Evolutionary conservation across 1,284 basidiomycete species (phyloP).

Genomic region (Phenoliferia sp.): DNA sequence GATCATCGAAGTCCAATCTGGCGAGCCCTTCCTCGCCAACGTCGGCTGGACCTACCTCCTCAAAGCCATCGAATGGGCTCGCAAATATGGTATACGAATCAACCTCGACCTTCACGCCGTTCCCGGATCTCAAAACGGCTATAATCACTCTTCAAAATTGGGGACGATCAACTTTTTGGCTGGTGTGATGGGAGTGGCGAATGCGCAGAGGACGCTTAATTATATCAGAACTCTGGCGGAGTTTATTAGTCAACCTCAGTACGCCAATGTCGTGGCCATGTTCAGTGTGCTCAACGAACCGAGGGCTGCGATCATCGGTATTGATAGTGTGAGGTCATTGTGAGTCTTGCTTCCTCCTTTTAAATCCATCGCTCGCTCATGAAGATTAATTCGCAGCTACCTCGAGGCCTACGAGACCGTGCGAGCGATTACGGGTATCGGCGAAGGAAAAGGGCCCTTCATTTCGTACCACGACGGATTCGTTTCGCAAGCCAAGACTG

Average conservation of each 20-base stretch:
- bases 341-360: constrained; percentile 14
- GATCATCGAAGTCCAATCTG: constrained; percentile 70
- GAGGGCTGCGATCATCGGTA: constrained; percentile 53
- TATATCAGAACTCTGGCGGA: constrained; percentile 39
- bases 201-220: constrained; percentile 41
- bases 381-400: constrained; percentile 24
- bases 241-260: constrained; percentile 40
- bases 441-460: constrained; percentile 34
- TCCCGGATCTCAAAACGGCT: constrained; percentile 58
- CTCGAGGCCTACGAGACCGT: constrained; percentile 35
- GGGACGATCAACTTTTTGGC: constrained; percentile 59
- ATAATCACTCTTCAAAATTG: constrained; percentile 51
- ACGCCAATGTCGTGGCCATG: constrained; percentile 35
- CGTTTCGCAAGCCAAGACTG: constrained; percentile 3
- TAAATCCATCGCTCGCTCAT: not conserved
- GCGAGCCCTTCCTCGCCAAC: constrained; percentile 71
- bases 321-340: constrained; percentile 33
- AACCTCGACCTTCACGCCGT: constrained; percentile 78
- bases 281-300: constrained; percentile 41
- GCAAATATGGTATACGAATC: constrained; percentile 83
- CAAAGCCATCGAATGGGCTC: constrained; percentile 58
- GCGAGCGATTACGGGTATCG: constrained; percentile 60
- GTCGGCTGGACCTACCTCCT: constrained; percentile 64
- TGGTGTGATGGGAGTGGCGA: constrained; percentile 58
- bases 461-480: constrained; percentile 37